Evolutionary conservation across 2,329 filamentous ascomycete genomes (phyloP), one percentile per base, ranked within the genome.

Genomic region (Aspergillus quadricinctus): DNA sequence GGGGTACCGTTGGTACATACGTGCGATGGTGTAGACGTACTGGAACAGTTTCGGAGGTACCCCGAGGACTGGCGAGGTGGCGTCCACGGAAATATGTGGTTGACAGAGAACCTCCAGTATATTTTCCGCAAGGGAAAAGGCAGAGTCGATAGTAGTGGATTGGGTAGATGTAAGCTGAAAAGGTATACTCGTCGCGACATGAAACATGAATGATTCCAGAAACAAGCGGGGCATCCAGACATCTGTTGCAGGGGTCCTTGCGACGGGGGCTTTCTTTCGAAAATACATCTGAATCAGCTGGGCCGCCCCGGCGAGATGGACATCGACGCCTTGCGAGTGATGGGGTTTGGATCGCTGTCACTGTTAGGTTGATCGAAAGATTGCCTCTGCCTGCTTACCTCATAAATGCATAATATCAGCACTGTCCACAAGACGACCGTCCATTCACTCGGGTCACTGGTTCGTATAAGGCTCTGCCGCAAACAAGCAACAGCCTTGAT

Each of bases 181-280:
- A 1, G 66, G 64, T 11, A 69, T 57, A 27, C 64, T 63, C 4
- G 65, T 69, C 9, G 65, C 57, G 4, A 61, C 61, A 45, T 69
- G 66, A 41, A 69, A 69, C 48, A 68, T 64, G 45, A 68, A 69
- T 0, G 65, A 58, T 35, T 68, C 66, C 3, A 63, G 56, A 40
- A 56, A 64, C 0, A 67, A 53, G 23, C 62, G 59, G 27, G 58
- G 43, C 45, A 60, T 63, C 8, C 49, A 31, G 6, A 21, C 23
- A n/a, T 61, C 59, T 23, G 49, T 29, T 4, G 28, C 53, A 2
- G 54, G 11, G 52, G 7, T 11, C 11, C 8, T 27, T 28, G 27
- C 9, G 1, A 1, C 31, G 21, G n/a, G n/a, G 8, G 3, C 41
- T 28, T 11, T 23, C 2, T 19, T 2, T n/a, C 17, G 46, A 10